phyloP scores from a whole-genome alignment of 441 rosid species.

The Croton laevigatus region DNA sequence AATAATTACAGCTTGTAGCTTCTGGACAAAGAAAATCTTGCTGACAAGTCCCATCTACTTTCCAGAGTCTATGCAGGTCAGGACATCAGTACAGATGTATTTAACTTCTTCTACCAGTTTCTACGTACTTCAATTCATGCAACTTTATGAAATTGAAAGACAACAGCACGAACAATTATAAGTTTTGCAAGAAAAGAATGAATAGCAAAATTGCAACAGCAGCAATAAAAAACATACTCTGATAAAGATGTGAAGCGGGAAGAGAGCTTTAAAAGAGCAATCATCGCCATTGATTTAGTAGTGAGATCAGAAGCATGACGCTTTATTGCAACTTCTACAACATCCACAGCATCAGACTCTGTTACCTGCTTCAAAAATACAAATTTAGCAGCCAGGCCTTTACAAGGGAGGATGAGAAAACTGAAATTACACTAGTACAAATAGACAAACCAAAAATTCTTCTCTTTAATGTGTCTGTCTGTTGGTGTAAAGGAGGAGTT shows the following conservation, averaged over 20 bases:
- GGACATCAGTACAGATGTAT: background rate
- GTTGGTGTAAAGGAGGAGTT: background rate
- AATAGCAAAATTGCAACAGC: conserved; percentile 13
- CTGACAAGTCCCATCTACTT: background rate
- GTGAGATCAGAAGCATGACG: conserved; percentile 70
- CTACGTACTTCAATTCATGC: background rate
- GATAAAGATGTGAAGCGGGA: conserved; percentile 91
- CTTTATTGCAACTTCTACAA: conserved; percentile 63
- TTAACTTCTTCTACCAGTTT: background rate
- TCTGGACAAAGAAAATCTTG: background rate
- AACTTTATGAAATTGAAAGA: conserved; percentile 4
- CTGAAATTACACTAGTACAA: background rate
- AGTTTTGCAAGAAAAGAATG: background rate
- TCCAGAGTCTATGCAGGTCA: background rate
- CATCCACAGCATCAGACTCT: conserved; percentile 89
- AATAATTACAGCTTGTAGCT: background rate
- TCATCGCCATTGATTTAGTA: conserved; percentile 86
- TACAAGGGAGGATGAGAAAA: conserved; percentile 6
- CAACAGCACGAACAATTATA: background rate
- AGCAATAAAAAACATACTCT: conserved; percentile 51
- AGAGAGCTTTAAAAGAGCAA: conserved; percentile 86
- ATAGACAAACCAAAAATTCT: background rate
- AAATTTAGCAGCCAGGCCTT: conserved; percentile 20
- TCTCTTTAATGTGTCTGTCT: no score
- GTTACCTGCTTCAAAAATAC: conserved; percentile 62